These are phyloP conservation scores for Protomyces macrosporus DNA, from an alignment of 1,139 yeast genomes.

Conservation along the genomic window DNA sequence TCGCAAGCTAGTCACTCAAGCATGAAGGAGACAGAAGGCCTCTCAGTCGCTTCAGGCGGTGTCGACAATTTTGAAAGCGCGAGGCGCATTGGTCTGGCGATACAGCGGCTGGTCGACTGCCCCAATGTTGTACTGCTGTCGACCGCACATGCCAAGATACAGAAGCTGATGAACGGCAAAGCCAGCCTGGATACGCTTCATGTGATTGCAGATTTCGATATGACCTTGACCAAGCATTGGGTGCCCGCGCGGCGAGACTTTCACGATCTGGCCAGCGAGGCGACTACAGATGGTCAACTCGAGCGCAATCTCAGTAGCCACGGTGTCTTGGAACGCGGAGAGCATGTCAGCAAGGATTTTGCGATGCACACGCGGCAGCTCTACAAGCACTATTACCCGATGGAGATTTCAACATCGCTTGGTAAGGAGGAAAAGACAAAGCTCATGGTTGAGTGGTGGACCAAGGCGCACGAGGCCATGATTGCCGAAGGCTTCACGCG, in stretches of 20 bases:
- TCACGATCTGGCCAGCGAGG: not conserved
- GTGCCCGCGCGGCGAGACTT: not conserved
- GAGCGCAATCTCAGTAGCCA: conserved; percentile 20
- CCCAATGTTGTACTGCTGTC: too few relatives aligned
- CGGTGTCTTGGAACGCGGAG: conserved; percentile 21
- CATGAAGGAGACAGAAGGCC: too few relatives aligned
- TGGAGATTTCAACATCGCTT: conserved; percentile 7
- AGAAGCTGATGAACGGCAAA: not conserved
- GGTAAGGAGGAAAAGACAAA: conserved; percentile 3
- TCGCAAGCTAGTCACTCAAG: too few relatives aligned
- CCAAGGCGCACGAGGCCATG: conserved; percentile 21
- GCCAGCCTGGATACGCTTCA: conserved; percentile 1
- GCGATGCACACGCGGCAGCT: conserved; percentile 8
- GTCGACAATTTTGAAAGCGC: too few relatives aligned
- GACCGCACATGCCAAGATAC: not conserved
- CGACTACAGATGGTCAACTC: not conserved
- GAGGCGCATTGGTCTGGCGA: too few relatives aligned
- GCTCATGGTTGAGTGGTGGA: conserved; percentile 25
- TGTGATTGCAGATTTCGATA: conserved; percentile 18
- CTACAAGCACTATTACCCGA: conserved; percentile 14
- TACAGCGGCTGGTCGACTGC: too few relatives aligned
- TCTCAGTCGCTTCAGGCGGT: too few relatives aligned
- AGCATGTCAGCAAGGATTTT: conserved; percentile 4
- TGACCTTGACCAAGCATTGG: conserved; percentile 26
- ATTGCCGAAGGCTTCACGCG: conserved; percentile 2